A percentile compares a stretch with the other conserved stretches of the same genome.
Conservation (phyloP, 2,329 filamentous ascomycete species). For the Neocatenulostroma microsporum region DNA sequence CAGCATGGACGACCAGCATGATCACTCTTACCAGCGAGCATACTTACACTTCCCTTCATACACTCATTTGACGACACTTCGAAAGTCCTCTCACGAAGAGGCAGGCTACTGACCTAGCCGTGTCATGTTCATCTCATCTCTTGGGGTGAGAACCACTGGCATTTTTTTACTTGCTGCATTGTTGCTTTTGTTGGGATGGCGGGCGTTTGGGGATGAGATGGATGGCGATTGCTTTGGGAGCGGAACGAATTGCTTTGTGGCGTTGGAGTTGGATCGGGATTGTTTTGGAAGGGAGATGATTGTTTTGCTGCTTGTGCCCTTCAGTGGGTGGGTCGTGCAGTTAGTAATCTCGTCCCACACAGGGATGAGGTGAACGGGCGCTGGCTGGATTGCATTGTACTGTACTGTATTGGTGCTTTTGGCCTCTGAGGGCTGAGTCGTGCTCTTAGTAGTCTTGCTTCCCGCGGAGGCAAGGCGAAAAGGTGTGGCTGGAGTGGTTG, state of each 20-base stretch:
- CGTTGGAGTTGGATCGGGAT: not conserved
- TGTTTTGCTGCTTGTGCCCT: too few relatives aligned
- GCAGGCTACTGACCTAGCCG: slow-evolving; percentile 9
- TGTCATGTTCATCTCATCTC: slow-evolving; percentile 11
- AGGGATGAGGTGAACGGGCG: too few relatives aligned
- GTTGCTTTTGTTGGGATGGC: not conserved
- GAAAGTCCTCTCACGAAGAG: slow-evolving; percentile 11
- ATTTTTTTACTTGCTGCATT: slow-evolving; percentile 9
- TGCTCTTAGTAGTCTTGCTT: too few relatives aligned
- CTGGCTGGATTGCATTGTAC: too few relatives aligned
- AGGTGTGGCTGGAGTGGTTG: not conserved
- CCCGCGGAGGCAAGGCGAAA: too few relatives aligned
- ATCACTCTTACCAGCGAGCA: too few relatives aligned
- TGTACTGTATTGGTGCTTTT: slow-evolving; percentile 3
- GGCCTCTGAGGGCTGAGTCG: not conserved
- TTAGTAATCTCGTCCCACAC: too few relatives aligned
- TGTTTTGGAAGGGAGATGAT: not conserved
- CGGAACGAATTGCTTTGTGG: too few relatives aligned
- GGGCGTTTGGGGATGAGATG: too few relatives aligned
- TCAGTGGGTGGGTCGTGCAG: too few relatives aligned
- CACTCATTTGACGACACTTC: slow-evolving; percentile 7
- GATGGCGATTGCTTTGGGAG: too few relatives aligned
- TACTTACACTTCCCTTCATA: slow-evolving; percentile 10
- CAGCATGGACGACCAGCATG: not conserved
- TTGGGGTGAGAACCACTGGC: slow-evolving; percentile 8